phyloP scores from a whole-genome alignment of 139 green algal genomes.

The Edaphochlamys debaryana region DNA sequence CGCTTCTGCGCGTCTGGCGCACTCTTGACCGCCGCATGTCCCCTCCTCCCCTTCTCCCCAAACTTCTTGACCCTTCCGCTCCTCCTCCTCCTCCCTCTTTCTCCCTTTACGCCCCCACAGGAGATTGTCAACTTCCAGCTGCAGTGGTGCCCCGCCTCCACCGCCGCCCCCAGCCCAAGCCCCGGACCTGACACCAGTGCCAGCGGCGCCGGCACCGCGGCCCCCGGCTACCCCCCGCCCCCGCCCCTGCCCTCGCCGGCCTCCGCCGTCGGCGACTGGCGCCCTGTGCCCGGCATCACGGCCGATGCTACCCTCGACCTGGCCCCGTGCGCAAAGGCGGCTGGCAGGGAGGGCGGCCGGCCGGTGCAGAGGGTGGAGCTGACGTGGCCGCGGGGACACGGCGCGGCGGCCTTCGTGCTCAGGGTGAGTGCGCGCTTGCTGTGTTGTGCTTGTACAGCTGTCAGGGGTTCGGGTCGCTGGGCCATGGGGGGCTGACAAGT shows the following conservation, averaged over 20 bases:
- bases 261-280: neutral
- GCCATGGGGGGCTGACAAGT: no score
- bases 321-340: neutral
- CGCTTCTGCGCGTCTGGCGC: no score
- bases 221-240: neutral
- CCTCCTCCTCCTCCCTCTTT: no score
- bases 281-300: neutral
- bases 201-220: neutral
- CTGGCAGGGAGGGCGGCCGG: no score
- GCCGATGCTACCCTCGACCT: constrained; percentile 15
- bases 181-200: neutral
- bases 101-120: no score
- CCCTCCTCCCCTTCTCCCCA: no score
- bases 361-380: no score
- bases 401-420: neutral
- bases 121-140: constrained; percentile 30
- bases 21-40: no score
- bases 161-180: neutral
- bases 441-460: no score
- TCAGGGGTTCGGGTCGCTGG: no score
- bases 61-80: no score
- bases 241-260: neutral
- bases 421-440: neutral
- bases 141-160: neutral
- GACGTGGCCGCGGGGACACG: neutral